phyloP scores from a whole-genome alignment of 129 eudicot species.

The Deinandra increscens region DNA sequence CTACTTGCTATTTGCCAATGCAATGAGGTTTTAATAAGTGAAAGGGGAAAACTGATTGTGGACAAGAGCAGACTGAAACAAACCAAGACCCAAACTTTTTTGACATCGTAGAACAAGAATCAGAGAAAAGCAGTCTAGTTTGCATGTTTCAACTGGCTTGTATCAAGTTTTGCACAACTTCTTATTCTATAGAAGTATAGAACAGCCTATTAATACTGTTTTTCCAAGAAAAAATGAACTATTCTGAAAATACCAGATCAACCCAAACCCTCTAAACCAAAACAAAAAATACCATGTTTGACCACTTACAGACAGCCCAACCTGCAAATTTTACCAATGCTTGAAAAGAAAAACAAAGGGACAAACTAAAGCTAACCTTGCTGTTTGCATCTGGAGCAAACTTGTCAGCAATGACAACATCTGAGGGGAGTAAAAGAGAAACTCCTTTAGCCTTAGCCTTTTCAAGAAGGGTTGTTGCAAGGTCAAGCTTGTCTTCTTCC shows the following conservation, averaged over 20 bases:
- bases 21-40: too few species aligned
- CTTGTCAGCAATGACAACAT: conserved; percentile 79
- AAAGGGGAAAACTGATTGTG: too few species aligned
- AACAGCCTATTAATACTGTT: not conserved
- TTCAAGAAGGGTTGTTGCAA: conserved; percentile 77
- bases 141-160: not conserved
- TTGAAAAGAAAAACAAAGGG: not conserved
- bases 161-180: not conserved
- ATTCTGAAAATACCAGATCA: too few species aligned
- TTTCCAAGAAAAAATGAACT: too few species aligned
- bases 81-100: not conserved
- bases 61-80: too few species aligned
- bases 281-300: too few species aligned
- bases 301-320: not conserved
- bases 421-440: conserved; percentile 71
- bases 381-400: conserved; percentile 86
- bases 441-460: conserved; percentile 88
- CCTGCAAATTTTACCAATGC: not conserved
- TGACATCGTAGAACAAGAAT: not conserved
- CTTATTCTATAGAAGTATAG: too few species aligned
- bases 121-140: not conserved
- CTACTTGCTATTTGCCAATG: too few species aligned
- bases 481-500: conserved; percentile 89
- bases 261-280: too few species aligned
- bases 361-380: conserved; percentile 51